Base-by-base conservation (phyloP, 1,284 basidiomycete species). In the Tremellales sp. region DNA sequence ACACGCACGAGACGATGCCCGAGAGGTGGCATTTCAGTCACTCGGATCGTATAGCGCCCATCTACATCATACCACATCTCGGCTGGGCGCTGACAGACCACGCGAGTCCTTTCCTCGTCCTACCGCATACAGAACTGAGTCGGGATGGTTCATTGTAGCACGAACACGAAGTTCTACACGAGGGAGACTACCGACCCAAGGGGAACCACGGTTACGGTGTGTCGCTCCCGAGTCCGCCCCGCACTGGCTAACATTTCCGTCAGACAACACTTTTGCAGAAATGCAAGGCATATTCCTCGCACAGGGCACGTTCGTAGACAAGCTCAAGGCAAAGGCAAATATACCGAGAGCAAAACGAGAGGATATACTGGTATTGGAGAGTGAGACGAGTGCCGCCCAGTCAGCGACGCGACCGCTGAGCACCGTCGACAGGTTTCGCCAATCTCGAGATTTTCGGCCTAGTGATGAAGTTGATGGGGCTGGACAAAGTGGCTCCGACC, bases 221-320 rank as follows among this genome's bases (percentile, higher is more conserved):
- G 86, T 76, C 3, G 31, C 12, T 29, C 16, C 16, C 2, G 14
- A 39, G 24, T 27, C 7, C 19, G 18, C 16, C 12, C 34, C 32
- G 24, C 7, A 22, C 5, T 41, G 18, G 21, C 25, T 24, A 39
- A 25, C 8, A 18, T 42, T 22, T n/a, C 42, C 19, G 87, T 86
- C 9, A 63, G 88, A 92, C 64, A 90, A 90, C 56, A 68, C 77
- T 13, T 79, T 83, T 32, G 63, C 75, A 8, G 77, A 85, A 3
- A 94, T 94, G 91, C 82, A 83, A 46, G 89, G 89, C 0, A 84
- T 89, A 68, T 93, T 94, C 69, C 84, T 93, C 51, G 87, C 87
- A 2, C 85, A 87, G 61, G 90, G 90, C 1, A 89, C 90, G 0
- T 90, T 90, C 63, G 82, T 85, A 10, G 69, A 78, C 4, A 77